Evolutionary conservation across 441 rosid species (phyloP).

Genomic region (Omphalea diandra): DNA sequence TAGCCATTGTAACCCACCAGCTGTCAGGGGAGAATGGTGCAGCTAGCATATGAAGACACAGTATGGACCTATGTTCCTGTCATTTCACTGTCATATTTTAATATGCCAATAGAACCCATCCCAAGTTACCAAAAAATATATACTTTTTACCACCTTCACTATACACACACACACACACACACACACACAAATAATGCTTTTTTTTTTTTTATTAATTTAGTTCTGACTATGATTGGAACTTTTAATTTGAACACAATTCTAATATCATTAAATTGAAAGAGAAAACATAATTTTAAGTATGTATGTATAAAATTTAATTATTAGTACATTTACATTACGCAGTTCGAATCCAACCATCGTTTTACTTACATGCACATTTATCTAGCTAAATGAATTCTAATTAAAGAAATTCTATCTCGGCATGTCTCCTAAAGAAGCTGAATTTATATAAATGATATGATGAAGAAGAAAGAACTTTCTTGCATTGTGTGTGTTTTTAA

Average conservation of each 20-base stretch:
- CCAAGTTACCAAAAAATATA: not conserved
- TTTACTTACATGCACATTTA: no score
- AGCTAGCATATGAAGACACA: conserved; percentile 25
- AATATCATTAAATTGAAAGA: no score
- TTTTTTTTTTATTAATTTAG: no score
- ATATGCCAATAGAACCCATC: conserved; percentile 12
- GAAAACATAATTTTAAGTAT: no score
- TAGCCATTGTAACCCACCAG: conserved; percentile 31
- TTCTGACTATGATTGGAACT: no score
- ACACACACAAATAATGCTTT: not conserved
- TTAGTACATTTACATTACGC: no score
- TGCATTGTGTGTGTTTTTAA: not conserved
- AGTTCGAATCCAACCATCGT: no score
- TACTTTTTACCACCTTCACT: not conserved
- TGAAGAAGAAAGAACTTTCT: not conserved
- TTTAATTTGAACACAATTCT: no score
- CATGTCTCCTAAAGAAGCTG: not conserved
- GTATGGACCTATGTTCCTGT: conserved; percentile 28
- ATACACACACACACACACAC: not conserved
- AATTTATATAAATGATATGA: not conserved
- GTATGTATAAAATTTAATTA: no score
- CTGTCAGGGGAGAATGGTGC: conserved; percentile 26
- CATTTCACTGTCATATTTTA: conserved; percentile 18
- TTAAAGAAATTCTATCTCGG: no score
- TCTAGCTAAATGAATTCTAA: no score